Evolutionary conservation across 1,284 basidiomycete genomes (phyloP), one percentile per base, ranked within the genome.

Genomic region (Rhodotorula sp.): DNA sequence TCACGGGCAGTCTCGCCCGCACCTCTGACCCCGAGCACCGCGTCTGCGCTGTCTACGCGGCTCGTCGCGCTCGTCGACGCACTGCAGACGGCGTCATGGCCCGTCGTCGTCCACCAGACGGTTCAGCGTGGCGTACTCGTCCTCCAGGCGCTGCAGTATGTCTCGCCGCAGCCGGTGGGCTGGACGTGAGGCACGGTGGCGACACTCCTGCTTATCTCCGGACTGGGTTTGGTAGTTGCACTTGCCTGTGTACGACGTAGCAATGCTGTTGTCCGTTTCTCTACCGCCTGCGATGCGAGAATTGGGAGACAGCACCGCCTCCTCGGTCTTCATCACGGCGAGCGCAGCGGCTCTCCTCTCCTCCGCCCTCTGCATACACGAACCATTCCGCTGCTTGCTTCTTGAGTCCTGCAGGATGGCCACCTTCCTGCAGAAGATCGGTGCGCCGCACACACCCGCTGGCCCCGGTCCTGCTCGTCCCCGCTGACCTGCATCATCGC

Each of bases 101-200:
- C 58, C 3, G 2, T 66, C 2, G 50, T 41, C 3, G 50, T 61
- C 0, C 58, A 61, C 34, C 45, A 44, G 27, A 61, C 52, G 19
- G 7, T 66, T n/a, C 41, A 54, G 17, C 57, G 65, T 25, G 58
- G 58, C 25, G 48, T 66, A 45, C 17, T 59, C 44, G 44, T 54
- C 23, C 50, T 66, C 42, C 42, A 54, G n/a, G 21, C 50, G 25
- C 50, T 63, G 27, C 42, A 54, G 56, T 13, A 27, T 13, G 52
- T 53, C 2, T 14, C n/a, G 52, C n/a, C 8, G 9, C n/a, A 25
- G n/a, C 13, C 14, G 52, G 49, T 3, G 10, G 52, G 52, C 13
- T 5, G 52, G n/a, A 13, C 14, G n/a, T 53, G n/a, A 53, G 9
- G 3, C n/a, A 25, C 7, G 19, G 48, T 49, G 4, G 48, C 14